These are phyloP conservation scores for Phytophthora melonis DNA, from an alignment of 352 stramenopile species.

Conservation along the genomic window DNA sequence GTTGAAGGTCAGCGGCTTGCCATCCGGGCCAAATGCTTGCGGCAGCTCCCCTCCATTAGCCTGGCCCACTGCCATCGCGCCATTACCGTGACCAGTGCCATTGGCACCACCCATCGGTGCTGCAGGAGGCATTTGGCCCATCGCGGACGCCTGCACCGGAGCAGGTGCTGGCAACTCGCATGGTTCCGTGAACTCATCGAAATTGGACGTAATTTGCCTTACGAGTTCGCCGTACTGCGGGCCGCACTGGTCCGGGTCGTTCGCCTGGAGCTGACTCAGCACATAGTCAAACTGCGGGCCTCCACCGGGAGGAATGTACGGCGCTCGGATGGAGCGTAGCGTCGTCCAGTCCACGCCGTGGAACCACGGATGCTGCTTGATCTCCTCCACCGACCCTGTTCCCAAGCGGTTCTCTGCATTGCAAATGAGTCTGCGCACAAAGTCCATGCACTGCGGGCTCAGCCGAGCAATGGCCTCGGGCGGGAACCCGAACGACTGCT, in stretches of 20 bases:
- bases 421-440: slow-evolving; percentile 94
- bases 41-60: slow-evolving; percentile 36
- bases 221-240: slow-evolving; percentile 91
- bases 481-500: slow-evolving; percentile 86
- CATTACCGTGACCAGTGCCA: not conserved
- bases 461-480: slow-evolving; percentile 65
- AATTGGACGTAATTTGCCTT: slow-evolving; percentile 95
- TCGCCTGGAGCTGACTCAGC: slow-evolving; percentile 91
- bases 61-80: slow-evolving; percentile 6
- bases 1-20: slow-evolving; percentile 89
- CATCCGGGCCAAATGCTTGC: slow-evolving; percentile 67
- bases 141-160: slow-evolving; percentile 37
- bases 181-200: slow-evolving; percentile 97
- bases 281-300: slow-evolving; percentile 93
- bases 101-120: slow-evolving; percentile 24
- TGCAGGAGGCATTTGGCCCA: slow-evolving; percentile 26
- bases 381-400: slow-evolving; percentile 93
- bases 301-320: slow-evolving; percentile 88
- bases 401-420: slow-evolving; percentile 95
- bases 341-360: slow-evolving; percentile 93
- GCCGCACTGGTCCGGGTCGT: slow-evolving; percentile 61
- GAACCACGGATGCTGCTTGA: slow-evolving; percentile 99
- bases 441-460: slow-evolving; percentile 91
- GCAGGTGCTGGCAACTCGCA: slow-evolving; percentile 52
- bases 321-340: slow-evolving; percentile 85